phyloP scores from a whole-genome alignment of 2,329 filamentous ascomycete genomes.

The Hirsutella minnesotensis region DNA sequence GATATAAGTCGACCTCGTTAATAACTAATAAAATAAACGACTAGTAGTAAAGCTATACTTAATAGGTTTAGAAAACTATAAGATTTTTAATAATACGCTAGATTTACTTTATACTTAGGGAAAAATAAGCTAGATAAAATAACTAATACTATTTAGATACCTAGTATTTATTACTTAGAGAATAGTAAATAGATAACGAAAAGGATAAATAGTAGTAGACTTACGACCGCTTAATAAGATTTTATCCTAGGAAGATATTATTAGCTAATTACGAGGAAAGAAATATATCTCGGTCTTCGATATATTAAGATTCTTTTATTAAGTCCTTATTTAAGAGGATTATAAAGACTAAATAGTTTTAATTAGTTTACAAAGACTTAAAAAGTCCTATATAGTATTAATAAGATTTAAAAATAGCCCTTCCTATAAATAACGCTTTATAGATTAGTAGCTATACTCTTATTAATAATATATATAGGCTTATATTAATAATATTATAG shows the following conservation, averaged over 20 bases:
- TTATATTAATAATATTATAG: not conserved
- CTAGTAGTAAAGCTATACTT: not conserved
- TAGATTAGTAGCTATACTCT: not conserved
- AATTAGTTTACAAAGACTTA: not conserved
- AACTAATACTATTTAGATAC: constrained; percentile 25
- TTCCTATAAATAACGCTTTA: not conserved
- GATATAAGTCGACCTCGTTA: not conserved
- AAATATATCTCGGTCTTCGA: not conserved
- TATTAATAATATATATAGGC: not conserved
- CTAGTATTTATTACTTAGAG: not conserved
- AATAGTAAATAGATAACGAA: not conserved
- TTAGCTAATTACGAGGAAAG: not conserved
- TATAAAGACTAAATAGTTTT: not conserved
- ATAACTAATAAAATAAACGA: not conserved
- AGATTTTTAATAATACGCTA: not conserved
- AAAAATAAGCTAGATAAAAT: constrained; percentile 10
- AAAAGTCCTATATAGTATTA: not conserved
- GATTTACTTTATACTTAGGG: not conserved
- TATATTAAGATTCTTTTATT: not conserved
- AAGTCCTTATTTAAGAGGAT: not conserved
- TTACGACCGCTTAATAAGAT: not conserved
- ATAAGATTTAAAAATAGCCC: not conserved
- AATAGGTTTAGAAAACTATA: not conserved
- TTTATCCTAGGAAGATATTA: not conserved
- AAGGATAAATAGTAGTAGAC: not conserved